A percentile compares a stretch with the other conserved stretches of the same genome.
Conservation (phyloP, 2,329 filamentous ascomycete genomes). For the Fusarium praegraminearum region DNA sequence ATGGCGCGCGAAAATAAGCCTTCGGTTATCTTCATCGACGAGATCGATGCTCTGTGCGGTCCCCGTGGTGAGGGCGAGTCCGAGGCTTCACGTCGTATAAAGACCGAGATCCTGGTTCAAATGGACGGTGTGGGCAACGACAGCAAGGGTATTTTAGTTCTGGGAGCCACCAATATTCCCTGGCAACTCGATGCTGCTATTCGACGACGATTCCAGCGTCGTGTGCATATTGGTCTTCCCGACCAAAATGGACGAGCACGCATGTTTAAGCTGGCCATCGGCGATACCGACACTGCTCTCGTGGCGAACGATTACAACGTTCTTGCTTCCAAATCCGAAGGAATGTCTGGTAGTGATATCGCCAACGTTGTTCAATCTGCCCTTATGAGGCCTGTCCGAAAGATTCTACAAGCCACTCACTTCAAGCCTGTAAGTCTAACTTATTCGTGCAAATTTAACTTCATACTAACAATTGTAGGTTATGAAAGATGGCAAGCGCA, state of each 20-base stretch:
- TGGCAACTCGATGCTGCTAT: conserved; percentile 99
- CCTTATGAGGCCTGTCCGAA: conserved; percentile 95
- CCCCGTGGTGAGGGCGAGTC: conserved; percentile 95
- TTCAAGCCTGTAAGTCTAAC: conserved; percentile 82
- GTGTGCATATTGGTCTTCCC: conserved; percentile 94
- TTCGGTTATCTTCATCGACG: conserved; percentile 98
- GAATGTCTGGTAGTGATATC: conserved; percentile 97
- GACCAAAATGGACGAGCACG: conserved; percentile 87
- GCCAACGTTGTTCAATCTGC: conserved; percentile 95
- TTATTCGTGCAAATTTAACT: accelerated
- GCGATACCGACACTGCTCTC: conserved; percentile 88
- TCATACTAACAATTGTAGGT: conserved; percentile 64
- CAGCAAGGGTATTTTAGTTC: conserved; percentile 90
- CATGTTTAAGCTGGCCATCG: conserved; percentile 97
- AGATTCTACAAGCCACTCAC: conserved; percentile 97
- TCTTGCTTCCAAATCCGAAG: conserved; percentile 85
- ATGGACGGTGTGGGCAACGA: conserved; percentile 99
- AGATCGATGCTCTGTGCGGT: conserved; percentile 96
- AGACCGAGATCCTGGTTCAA: conserved; percentile 97
- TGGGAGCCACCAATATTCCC: conserved; percentile 97
- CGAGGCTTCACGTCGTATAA: conserved; percentile 96
- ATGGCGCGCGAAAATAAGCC: conserved; percentile 99
- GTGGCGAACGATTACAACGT: conserved; percentile 81
- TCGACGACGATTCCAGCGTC: conserved; percentile 91
- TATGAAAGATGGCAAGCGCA: conserved; percentile 73